Evolutionary conservation across 2,329 filamentous ascomycete species (phyloP).

Genomic region (Colletotrichum gloeosporioides): DNA sequence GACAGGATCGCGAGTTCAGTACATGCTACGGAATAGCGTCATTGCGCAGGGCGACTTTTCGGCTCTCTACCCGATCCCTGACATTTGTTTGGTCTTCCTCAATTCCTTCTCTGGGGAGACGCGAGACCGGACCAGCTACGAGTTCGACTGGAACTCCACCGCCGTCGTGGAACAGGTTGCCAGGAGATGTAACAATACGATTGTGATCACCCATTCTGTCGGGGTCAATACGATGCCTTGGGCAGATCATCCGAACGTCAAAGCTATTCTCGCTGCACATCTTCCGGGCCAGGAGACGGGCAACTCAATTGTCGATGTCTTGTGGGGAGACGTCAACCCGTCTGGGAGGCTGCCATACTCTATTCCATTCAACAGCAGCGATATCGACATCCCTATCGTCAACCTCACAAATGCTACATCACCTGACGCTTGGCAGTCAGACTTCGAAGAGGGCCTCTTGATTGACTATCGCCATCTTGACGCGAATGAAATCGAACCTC

Average conservation of each 20-base stretch:
- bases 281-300: constrained; percentile 78
- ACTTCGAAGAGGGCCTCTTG: constrained; percentile 57
- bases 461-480: constrained; percentile 62
- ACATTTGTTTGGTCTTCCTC: constrained; percentile 72
- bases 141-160: constrained; percentile 69
- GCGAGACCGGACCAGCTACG: constrained; percentile 61
- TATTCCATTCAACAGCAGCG: constrained; percentile 49
- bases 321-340: constrained; percentile 64
- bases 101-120: constrained; percentile 71
- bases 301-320: constrained; percentile 74
- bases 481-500: constrained; percentile 50
- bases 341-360: constrained; percentile 57
- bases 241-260: constrained; percentile 69
- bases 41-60: constrained; percentile 55
- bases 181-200: constrained; percentile 56
- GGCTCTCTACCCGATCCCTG: constrained; percentile 54
- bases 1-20: constrained; percentile 60
- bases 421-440: constrained; percentile 54
- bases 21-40: constrained; percentile 42
- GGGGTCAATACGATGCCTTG: constrained; percentile 63
- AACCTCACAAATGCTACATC: constrained; percentile 64
- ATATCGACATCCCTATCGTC: constrained; percentile 47
- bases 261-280: constrained; percentile 77
- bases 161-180: constrained; percentile 60
- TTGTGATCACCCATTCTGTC: constrained; percentile 68